These are phyloP conservation scores for Eucalyptus erythrocorys DNA, from an alignment of 345 rosid species.

Conservation along the genomic window DNA sequence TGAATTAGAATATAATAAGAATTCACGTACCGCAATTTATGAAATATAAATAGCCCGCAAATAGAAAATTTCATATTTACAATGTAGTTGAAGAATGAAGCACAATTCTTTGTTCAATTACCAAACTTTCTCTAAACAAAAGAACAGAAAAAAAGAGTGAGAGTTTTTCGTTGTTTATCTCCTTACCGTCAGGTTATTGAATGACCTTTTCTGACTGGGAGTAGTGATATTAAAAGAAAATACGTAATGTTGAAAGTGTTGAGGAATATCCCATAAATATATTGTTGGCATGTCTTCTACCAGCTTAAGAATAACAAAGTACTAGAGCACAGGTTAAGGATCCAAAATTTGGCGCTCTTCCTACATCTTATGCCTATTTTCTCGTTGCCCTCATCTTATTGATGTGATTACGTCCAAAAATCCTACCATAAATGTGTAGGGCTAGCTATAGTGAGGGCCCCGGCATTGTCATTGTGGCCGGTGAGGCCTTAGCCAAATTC, in stretches of 20 bases:
- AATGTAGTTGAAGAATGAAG: background rate
- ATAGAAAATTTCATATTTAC: background rate
- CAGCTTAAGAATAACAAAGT: background rate
- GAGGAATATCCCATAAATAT: background rate
- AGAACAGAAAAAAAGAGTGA: background rate
- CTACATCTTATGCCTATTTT: background rate
- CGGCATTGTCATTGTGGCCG: accelerated
- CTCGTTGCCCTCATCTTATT: background rate
- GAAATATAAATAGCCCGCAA: background rate
- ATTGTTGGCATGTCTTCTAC: too few species aligned
- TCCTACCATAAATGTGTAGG: background rate
- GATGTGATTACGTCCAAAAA: background rate
- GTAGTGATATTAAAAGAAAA: too few species aligned
- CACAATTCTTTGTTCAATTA: background rate
- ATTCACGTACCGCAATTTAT: background rate
- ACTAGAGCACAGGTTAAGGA: background rate
- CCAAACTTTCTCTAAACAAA: background rate
- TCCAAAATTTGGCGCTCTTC: background rate
- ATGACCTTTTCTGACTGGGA: background rate
- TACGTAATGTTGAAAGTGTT: background rate
- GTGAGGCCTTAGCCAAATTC: accelerated
- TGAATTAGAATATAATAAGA: too few species aligned
- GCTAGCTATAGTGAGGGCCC: accelerated
- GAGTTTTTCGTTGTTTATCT: too few species aligned
- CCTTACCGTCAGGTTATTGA: background rate